phyloP scores from a whole-genome alignment of 305 asterid species.

The Fraxinus albicans region DNA sequence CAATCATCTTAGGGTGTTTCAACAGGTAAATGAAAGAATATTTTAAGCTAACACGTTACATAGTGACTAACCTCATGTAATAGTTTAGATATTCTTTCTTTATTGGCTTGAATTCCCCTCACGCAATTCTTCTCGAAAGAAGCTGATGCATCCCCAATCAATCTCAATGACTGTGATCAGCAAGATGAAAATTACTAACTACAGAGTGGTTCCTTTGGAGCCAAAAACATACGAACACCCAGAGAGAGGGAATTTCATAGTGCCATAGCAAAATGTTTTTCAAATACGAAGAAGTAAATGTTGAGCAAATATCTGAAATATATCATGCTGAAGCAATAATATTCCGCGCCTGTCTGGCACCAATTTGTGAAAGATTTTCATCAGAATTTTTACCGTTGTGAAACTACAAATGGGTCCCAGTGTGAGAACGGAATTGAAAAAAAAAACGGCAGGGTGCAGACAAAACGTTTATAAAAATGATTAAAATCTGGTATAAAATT shows the following conservation, averaged over 20 bases:
- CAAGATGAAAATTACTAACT: conserved; percentile 11
- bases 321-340: background rate
- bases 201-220: conserved; percentile 10
- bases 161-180: conserved; percentile 64
- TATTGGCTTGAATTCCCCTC: conserved; percentile 85
- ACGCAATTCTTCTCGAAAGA: conserved; percentile 96
- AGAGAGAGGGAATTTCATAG: background rate
- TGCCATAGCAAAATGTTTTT: background rate
- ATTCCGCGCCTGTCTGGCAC: background rate
- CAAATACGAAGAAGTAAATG: background rate
- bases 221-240: background rate
- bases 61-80: conserved; percentile 74
- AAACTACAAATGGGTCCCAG: background rate
- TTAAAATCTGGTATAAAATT: background rate
- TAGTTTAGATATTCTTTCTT: conserved; percentile 74
- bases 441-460: background rate
- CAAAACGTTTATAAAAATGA: background rate
- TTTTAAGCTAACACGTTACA: conserved; percentile 13
- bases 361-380: background rate
- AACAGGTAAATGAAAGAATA: conserved; percentile 10
- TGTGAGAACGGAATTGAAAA: background rate
- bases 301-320: background rate
- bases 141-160: conserved; percentile 90
- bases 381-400: background rate
- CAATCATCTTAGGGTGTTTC: conserved; percentile 20